Evolutionary conservation across 164 flowering plant species (phyloP).

Genomic region (Magnolia officinalis): DNA sequence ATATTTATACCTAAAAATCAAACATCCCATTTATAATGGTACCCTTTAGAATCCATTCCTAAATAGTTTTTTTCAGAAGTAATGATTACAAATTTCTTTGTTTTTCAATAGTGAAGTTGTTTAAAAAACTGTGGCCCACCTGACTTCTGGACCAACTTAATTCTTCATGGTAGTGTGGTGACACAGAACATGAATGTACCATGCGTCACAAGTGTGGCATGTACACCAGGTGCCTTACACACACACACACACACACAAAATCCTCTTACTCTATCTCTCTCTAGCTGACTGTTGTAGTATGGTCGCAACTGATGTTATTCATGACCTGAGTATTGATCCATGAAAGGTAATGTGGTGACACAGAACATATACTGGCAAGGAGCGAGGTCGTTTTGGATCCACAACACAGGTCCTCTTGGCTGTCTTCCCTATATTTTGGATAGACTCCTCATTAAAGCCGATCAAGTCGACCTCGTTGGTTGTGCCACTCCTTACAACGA

Average conservation of each 20-base stretch:
- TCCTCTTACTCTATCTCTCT: no score
- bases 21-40: not conserved
- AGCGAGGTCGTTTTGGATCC: constrained; percentile 57
- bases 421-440: constrained; percentile 45
- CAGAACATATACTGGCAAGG: constrained; percentile 42
- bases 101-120: not conserved
- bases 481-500: constrained; percentile 45
- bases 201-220: no score
- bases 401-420: constrained; percentile 61
- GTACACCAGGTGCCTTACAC: no score
- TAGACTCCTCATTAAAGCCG: constrained; percentile 20
- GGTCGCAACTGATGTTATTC: not conserved
- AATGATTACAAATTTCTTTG: not conserved
- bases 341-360: not conserved
- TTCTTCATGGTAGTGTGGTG: no score
- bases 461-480: constrained; percentile 37
- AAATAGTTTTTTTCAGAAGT: no score
- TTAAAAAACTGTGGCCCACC: not conserved
- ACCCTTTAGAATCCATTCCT: not conserved
- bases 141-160: no score
- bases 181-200: no score
- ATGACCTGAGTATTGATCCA: no score
- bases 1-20: no score
- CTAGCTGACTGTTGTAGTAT: not conserved
- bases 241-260: no score